Evolutionary conservation across 1,284 basidiomycete genomes (phyloP).

Genomic region (Flammula alnicola): DNA sequence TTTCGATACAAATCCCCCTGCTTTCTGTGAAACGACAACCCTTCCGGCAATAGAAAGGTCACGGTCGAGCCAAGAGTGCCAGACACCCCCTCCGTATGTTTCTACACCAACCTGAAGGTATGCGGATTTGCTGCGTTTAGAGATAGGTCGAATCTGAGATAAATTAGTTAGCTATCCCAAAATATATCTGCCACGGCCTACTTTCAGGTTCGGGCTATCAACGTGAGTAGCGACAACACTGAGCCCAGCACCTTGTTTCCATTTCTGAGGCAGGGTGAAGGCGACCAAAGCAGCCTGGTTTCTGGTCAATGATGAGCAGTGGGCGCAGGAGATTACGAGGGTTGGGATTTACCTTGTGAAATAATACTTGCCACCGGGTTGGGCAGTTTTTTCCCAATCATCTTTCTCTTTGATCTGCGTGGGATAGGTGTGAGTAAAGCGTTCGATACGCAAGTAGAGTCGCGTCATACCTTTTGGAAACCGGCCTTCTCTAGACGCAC

Average conservation of each 20-base stretch:
- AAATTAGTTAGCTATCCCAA: not conserved
- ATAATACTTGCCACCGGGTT: constrained; percentile 88
- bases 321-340: not conserved
- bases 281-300: constrained; percentile 88
- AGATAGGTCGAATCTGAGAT: constrained; percentile 72
- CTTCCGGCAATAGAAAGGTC: constrained; percentile 92
- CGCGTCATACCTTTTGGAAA: constrained; percentile 46
- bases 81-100: constrained; percentile 87
- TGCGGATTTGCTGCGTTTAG: constrained; percentile 71
- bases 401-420: constrained; percentile 71
- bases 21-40: constrained; percentile 70
- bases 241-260: constrained; percentile 72
- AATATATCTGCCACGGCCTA: constrained; percentile 35
- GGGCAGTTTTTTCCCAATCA: constrained; percentile 63
- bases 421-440: constrained; percentile 1
- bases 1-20: constrained; percentile 73
- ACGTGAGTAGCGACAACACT: constrained; percentile 92
- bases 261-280: constrained; percentile 81
- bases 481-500: constrained; percentile 50
- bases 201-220: constrained; percentile 85
- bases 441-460: constrained; percentile 37
- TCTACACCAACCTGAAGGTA: constrained; percentile 87
- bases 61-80: constrained; percentile 90
- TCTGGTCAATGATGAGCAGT: constrained; percentile 41
- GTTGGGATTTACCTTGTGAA: constrained; percentile 65